Percentiles rank a stretch among this genome's conserved stretches.
Conservation (phyloP, 441 rosid species). For the Euphorbia corollata region DNA sequence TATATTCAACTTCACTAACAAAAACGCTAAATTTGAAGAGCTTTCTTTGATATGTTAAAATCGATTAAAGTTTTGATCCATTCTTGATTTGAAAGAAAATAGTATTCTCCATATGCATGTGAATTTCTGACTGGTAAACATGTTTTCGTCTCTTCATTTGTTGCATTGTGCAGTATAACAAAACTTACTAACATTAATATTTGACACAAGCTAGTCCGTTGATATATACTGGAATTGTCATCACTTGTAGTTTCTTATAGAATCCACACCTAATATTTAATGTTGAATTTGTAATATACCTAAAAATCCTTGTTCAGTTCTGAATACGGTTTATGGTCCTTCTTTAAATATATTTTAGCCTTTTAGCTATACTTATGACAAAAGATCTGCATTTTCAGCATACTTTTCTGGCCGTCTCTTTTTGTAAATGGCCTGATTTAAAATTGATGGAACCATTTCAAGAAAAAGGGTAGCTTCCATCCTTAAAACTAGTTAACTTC, state of each 20-base stretch:
- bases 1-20: background rate
- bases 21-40: background rate
- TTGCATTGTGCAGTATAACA: background rate
- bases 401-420: background rate
- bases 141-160: background rate
- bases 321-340: background rate
- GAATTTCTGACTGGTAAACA: background rate
- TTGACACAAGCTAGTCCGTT: background rate
- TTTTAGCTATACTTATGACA: background rate
- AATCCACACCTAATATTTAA: background rate
- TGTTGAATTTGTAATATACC: constrained; percentile 4
- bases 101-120: background rate
- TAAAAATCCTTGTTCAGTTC: too few species aligned
- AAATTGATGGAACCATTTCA: background rate
- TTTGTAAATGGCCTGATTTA: background rate
- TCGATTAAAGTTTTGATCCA: background rate
- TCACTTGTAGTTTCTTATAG: background rate
- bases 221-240: background rate
- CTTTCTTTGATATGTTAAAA: background rate
- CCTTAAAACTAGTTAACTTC: background rate
- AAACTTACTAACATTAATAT: background rate
- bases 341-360: too few species aligned
- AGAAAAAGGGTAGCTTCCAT: background rate
- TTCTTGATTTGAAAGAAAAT: background rate
- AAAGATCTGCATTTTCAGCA: background rate